Conservation (phyloP, 2,329 filamentous ascomycete genomes). For the Periconia macrospinosa region DNA sequence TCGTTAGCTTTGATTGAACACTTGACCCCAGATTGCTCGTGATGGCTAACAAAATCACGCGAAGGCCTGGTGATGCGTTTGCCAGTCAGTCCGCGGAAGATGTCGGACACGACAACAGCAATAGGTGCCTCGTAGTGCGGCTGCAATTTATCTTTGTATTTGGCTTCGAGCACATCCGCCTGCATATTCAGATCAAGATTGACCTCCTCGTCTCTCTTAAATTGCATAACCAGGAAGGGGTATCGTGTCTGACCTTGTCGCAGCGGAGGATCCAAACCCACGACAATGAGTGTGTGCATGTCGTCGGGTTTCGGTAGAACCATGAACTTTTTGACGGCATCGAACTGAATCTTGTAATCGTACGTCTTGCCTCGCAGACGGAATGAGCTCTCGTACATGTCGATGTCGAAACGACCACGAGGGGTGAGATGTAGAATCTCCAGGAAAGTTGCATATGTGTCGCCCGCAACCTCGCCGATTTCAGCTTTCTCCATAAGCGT, state of each 20-base stretch:
- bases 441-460: conserved; percentile 95
- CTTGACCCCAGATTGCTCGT: conserved; percentile 93
- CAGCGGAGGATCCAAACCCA: conserved; percentile 91
- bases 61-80: conserved; percentile 95
- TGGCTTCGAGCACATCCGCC: conserved; percentile 78
- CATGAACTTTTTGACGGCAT: conserved; percentile 98
- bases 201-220: conserved; percentile 97
- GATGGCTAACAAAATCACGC: conserved; percentile 92
- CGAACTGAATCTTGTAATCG: conserved; percentile 99
- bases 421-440: conserved; percentile 97
- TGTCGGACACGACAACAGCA: conserved; percentile 89
- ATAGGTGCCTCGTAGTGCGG: conserved; percentile 86
- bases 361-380: conserved; percentile 97
- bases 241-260: conserved; percentile 97
- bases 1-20: conserved; percentile 99
- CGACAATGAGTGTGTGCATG: conserved; percentile 89
- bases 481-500: conserved; percentile 98
- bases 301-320: conserved; percentile 98
- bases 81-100: conserved; percentile 90
- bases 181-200: conserved; percentile 96
- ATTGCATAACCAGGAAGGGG: conserved; percentile 98
- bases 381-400: conserved; percentile 99
- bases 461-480: conserved; percentile 98
- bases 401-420: conserved; percentile 98
- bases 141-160: conserved; percentile 88